Evolutionary conservation across 2,329 filamentous ascomycete species (phyloP).

Genomic region (Fonsecaea nubica): DNA sequence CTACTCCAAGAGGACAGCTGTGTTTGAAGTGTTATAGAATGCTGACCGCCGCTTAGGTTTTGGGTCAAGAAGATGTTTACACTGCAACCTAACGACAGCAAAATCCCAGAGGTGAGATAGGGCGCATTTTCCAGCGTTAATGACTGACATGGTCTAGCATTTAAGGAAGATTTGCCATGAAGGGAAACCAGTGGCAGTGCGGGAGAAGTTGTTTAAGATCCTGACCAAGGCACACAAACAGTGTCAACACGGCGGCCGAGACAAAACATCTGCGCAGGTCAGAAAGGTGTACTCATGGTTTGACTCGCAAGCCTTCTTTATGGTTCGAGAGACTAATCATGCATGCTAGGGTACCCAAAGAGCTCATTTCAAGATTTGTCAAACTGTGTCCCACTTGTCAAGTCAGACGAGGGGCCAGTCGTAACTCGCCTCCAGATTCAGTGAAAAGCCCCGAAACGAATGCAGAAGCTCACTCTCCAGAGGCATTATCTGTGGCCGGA

Average conservation of each 20-base stretch:
- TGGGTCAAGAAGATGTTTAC: constrained; percentile 63
- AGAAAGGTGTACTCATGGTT: constrained; percentile 59
- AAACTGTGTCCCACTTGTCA: constrained; percentile 59
- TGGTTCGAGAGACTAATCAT: not conserved
- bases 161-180: constrained; percentile 56
- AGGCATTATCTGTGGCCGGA: constrained; percentile 8
- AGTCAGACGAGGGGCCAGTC: constrained; percentile 51
- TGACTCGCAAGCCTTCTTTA: constrained; percentile 18
- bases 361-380: constrained; percentile 59
- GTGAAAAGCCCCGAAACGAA: constrained; percentile 29
- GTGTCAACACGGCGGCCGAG: constrained; percentile 59
- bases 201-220: constrained; percentile 59
- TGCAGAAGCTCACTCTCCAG: constrained; percentile 26
- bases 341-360: constrained; percentile 56
- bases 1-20: not conserved
- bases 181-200: constrained; percentile 60
- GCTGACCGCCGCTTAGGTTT: constrained; percentile 46
- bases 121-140: not conserved
- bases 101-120: constrained; percentile 47
- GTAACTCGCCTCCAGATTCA: constrained; percentile 33
- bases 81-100: constrained; percentile 50
- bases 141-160: constrained; percentile 38
- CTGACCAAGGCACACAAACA: constrained; percentile 58
- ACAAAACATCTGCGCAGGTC: constrained; percentile 61
- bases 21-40: not conserved